Conservation (phyloP, 139 green algal genomes). For the Diplosphaera chodatii region DNA sequence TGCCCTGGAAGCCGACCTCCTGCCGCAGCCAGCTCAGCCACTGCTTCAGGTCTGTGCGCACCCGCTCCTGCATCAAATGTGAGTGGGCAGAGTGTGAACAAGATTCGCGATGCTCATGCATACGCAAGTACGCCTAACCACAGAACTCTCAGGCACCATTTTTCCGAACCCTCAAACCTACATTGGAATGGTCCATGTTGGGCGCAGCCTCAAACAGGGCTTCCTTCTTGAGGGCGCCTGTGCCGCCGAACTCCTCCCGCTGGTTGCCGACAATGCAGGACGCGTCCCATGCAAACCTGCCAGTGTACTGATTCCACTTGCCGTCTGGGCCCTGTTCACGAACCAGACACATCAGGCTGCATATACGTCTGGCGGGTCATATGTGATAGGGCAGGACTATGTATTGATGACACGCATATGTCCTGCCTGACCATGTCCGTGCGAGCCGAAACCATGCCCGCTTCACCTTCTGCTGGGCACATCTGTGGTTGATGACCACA, state of each 20-base stretch:
- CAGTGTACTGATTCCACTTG: conserved; percentile 25
- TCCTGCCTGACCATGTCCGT: no score
- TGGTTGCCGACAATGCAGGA: not conserved
- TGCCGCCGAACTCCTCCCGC: not conserved
- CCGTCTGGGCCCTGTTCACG: not conserved
- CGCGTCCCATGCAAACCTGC: not conserved
- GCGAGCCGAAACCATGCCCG: no score
- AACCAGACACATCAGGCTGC: no score
- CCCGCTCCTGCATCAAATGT: conserved; percentile 28
- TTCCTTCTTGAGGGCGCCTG: not conserved
- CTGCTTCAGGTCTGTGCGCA: conserved; percentile 57
- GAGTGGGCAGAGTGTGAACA: not conserved
- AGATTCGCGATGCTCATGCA: not conserved
- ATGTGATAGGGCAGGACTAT: no score
- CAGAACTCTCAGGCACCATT: no score
- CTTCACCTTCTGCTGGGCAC: conserved; percentile 39
- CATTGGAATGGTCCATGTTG: conserved; percentile 8
- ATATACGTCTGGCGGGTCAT: no score
- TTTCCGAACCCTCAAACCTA: not conserved
- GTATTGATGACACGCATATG: no score
- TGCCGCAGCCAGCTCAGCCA: conserved; percentile 68
- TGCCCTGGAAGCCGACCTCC: conserved; percentile 57
- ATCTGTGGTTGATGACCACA: conserved; percentile 90
- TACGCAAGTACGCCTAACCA: no score
- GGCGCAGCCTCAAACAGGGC: not conserved